Percentiles rank a stretch among this genome's conserved stretches.
phyloP scores from a whole-genome alignment of 345 rosid species.

The Eucalyptus marginata region DNA sequence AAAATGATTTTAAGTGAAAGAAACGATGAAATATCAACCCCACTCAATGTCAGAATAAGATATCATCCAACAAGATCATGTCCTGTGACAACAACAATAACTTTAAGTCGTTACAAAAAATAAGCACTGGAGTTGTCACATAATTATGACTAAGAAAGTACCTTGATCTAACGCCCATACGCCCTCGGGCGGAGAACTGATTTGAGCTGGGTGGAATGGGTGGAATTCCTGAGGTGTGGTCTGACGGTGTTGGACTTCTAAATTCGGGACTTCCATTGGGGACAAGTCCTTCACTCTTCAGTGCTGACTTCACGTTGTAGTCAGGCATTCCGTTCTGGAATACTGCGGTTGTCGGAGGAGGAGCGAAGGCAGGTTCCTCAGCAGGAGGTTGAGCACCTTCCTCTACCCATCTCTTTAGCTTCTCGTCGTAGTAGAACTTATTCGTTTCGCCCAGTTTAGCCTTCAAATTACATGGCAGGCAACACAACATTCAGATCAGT shows the following conservation, averaged over 20 bases:
- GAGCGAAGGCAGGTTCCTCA: conserved; percentile 68
- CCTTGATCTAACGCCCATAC: conserved; percentile 88
- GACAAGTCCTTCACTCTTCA: conserved; percentile 37
- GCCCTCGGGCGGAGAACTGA: conserved; percentile 90
- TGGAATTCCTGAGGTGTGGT: conserved; percentile 60
- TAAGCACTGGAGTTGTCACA: neutral
- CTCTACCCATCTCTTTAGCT: conserved; percentile 97
- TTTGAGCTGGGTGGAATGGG: conserved; percentile 71
- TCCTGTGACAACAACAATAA: neutral
- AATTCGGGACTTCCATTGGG: conserved; percentile 39
- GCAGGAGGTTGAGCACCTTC: conserved; percentile 88
- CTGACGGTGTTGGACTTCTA: conserved; percentile 30
- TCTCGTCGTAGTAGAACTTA: conserved; percentile 85
- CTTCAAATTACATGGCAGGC: conserved; percentile 11
- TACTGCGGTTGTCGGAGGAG: conserved; percentile 72
- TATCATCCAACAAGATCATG: neutral
- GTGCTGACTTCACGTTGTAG: conserved; percentile 51
- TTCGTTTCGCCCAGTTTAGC: conserved; percentile 91
- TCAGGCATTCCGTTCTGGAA: conserved; percentile 57
- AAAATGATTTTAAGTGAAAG: neutral
- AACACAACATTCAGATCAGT: neutral
- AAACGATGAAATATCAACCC: neutral
- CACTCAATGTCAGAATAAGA: neutral
- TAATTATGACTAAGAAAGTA: neutral
- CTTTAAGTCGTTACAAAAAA: neutral